phyloP scores from a whole-genome alignment of 257 asterid species.

The Anisodus acutangulus region DNA sequence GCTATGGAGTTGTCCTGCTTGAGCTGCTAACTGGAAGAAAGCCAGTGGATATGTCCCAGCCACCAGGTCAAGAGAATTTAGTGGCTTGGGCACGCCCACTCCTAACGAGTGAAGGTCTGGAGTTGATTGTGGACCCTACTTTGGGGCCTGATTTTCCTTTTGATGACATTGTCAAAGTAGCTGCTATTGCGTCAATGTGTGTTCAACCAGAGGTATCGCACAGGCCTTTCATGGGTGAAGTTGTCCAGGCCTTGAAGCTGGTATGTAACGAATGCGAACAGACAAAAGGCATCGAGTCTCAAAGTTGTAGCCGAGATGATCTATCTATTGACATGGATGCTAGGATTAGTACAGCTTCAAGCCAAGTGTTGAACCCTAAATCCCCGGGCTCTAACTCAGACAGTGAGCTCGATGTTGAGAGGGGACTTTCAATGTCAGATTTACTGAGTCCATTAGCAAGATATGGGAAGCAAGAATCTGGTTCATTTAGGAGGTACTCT shows the following conservation, averaged over 20 bases:
- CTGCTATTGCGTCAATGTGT: slow-evolving; percentile 94
- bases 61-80: slow-evolving; percentile 88
- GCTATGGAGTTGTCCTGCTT: slow-evolving; percentile 98
- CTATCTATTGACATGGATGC: slow-evolving; percentile 46
- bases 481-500: slow-evolving; percentile 67
- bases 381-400: slow-evolving; percentile 58
- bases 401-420: slow-evolving; percentile 62
- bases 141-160: slow-evolving; percentile 59
- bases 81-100: slow-evolving; percentile 93
- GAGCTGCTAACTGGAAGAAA: slow-evolving; percentile 89
- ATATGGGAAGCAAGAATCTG: slow-evolving; percentile 49
- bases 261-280: slow-evolving; percentile 72
- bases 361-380: slow-evolving; percentile 39
- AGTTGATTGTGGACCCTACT: slow-evolving; percentile 63
- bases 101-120: slow-evolving; percentile 61
- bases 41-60: slow-evolving; percentile 94
- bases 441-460: slow-evolving; percentile 55
- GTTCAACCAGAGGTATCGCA: slow-evolving; percentile 94
- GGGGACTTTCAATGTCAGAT: slow-evolving; percentile 71
- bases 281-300: slow-evolving; percentile 44
- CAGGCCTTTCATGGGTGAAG: slow-evolving; percentile 97
- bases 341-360: slow-evolving; percentile 40
- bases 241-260: slow-evolving; percentile 85
- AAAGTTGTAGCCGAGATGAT: slow-evolving; percentile 58
- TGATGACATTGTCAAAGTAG: slow-evolving; percentile 77